Percentiles rank a stretch among this genome's conserved stretches.
Evolutionary conservation across 371 early-diverging fungal genomes (phyloP).

Genomic region (Saksenaea vasiformis): DNA sequence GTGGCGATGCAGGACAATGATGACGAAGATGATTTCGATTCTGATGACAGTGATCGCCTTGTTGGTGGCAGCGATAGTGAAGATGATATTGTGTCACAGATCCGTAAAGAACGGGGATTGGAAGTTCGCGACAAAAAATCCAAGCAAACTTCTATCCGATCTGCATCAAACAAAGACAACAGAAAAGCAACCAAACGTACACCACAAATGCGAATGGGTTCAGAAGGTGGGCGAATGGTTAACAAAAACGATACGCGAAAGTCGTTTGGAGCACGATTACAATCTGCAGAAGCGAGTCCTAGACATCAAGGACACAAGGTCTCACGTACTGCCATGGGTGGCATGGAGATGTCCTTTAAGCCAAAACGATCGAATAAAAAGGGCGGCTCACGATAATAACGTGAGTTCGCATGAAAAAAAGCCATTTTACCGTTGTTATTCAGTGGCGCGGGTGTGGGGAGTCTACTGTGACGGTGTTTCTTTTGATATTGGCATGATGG

Average conservation of each 20-base stretch:
- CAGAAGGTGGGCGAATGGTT: slow-evolving; percentile 40
- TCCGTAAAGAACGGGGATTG: slow-evolving; percentile 48
- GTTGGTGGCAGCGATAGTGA: slow-evolving; percentile 50
- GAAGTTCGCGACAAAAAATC: slow-evolving; percentile 35
- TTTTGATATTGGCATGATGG: not conserved
- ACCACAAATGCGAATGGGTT: slow-evolving; percentile 56
- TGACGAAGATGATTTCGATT: slow-evolving; percentile 40
- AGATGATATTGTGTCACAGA: slow-evolving; percentile 47
- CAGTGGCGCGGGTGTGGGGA: not conserved
- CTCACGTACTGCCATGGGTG: slow-evolving; percentile 64
- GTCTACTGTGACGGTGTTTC: not conserved
- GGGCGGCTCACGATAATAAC: slow-evolving; percentile 1
- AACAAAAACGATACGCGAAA: slow-evolving; percentile 33
- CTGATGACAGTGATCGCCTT: slow-evolving; percentile 43
- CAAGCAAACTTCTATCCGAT: slow-evolving; percentile 18
- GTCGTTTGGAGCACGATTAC: slow-evolving; percentile 48
- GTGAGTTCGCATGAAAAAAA: not conserved
- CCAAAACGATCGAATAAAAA: slow-evolving; percentile 22
- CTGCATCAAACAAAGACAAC: slow-evolving; percentile 25
- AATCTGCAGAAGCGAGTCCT: slow-evolving; percentile 24
- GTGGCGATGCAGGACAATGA: slow-evolving; percentile 13
- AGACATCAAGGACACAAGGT: slow-evolving; percentile 42
- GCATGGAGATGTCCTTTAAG: slow-evolving; percentile 69
- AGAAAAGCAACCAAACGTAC: slow-evolving; percentile 44
- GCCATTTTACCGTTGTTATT: not conserved